Evolutionary conservation across 2,329 filamentous ascomycete species (phyloP).

Genomic region (Cucurbitaria berberidis): DNA sequence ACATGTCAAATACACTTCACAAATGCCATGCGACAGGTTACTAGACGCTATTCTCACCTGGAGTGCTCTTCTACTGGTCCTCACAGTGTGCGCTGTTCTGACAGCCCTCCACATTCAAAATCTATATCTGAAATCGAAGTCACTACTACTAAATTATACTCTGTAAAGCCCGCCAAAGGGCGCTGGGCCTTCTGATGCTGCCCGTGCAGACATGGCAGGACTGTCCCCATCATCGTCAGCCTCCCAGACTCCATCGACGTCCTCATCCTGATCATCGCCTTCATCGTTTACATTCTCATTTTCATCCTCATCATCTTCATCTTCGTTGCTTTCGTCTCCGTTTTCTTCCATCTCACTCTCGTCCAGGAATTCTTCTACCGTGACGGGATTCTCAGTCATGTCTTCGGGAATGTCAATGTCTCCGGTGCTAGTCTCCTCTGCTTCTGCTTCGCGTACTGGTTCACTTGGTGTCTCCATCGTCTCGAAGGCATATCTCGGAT

Average conservation of each 20-base stretch:
- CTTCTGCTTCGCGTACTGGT: slow-evolving; percentile 5
- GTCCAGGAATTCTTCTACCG: slow-evolving; percentile 29
- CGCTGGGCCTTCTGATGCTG: slow-evolving; percentile 24
- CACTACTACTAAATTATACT: slow-evolving; percentile 7
- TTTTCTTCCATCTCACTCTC: slow-evolving; percentile 28
- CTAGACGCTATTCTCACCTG: not conserved
- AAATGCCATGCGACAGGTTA: not conserved
- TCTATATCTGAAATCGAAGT: not conserved
- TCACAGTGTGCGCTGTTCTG: too few species aligned
- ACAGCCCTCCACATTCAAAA: too few species aligned
- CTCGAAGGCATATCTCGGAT: slow-evolving; percentile 43
- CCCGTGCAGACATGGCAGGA: slow-evolving; percentile 15
- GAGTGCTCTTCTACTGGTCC: too few species aligned
- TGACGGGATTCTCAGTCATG: slow-evolving; percentile 39
- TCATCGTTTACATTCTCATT: slow-evolving; percentile 22
- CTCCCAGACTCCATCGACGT: slow-evolving; percentile 22
- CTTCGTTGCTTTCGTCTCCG: slow-evolving; percentile 23
- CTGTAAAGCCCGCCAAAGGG: slow-evolving; percentile 35
- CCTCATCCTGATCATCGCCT: slow-evolving; percentile 18
- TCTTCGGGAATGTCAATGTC: slow-evolving; percentile 38
- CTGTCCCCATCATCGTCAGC: slow-evolving; percentile 25
- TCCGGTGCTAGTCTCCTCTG: slow-evolving; percentile 23
- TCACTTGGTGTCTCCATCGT: slow-evolving; percentile 29
- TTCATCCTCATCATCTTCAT: slow-evolving; percentile 22
- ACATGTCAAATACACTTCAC: slow-evolving; percentile 2